These are phyloP conservation scores for Paramarasmius palmivorus DNA, from an alignment of 1,284 basidiomycete species.

Conservation along the genomic window DNA sequence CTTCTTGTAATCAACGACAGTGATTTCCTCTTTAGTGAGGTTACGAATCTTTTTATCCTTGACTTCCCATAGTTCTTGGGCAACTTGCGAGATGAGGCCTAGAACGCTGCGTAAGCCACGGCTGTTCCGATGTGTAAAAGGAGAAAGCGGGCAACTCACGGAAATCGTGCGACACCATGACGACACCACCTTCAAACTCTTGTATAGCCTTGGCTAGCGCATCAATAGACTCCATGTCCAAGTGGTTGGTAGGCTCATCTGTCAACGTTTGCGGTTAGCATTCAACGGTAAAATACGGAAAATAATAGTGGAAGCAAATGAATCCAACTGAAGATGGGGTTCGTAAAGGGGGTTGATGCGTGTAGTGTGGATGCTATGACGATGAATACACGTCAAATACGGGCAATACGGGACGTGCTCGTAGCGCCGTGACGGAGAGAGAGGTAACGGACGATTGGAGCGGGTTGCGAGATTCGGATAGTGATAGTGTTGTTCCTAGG, in stretches of 20 bases:
- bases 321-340: too few relatives aligned
- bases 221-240: constrained; percentile 96
- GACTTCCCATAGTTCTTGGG: constrained; percentile 98
- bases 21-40: constrained; percentile 86
- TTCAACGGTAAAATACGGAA: constrained; percentile 3
- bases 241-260: constrained; percentile 92
- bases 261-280: constrained; percentile 2
- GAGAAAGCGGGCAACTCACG: constrained; percentile 48
- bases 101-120: constrained; percentile 5
- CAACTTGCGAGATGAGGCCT: constrained; percentile 93
- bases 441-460: too few relatives aligned
- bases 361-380: too few relatives aligned
- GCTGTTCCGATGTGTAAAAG: constrained; percentile 6
- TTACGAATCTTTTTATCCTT: constrained; percentile 94
- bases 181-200: constrained; percentile 96
- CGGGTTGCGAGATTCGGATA: too few relatives aligned
- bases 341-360: too few relatives aligned
- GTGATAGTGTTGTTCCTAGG: too few relatives aligned
- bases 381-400: too few relatives aligned
- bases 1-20: constrained; percentile 90
- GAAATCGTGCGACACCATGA: constrained; percentile 98
- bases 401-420: too few relatives aligned
- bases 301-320: too few relatives aligned
- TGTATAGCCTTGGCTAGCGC: constrained; percentile 94
- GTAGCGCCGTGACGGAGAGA: too few relatives aligned